A percentile compares a stretch with the other conserved stretches of the same genome.
phyloP scores from a whole-genome alignment of 164 flowering plant species.

The Berberis thunbergii region DNA sequence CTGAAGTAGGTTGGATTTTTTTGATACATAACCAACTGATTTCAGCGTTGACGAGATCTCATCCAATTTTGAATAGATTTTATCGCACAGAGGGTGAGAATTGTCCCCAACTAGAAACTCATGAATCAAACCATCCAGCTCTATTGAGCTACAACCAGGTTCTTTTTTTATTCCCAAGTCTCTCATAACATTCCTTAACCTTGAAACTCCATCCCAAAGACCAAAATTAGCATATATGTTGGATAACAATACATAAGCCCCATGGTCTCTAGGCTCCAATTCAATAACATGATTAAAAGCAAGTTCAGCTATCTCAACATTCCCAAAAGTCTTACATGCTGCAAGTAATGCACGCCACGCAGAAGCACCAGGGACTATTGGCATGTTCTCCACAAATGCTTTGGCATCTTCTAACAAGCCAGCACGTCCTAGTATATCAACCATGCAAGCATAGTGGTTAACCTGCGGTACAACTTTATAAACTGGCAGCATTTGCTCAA shows the following conservation, averaged over 20 bases:
- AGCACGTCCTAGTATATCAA: conserved; percentile 68
- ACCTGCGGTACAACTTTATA: conserved; percentile 40
- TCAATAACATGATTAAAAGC: conserved; percentile 42
- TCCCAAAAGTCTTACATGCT: conserved; percentile 51
- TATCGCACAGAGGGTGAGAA: conserved; percentile 35
- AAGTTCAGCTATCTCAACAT: conserved; percentile 41
- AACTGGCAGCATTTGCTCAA: conserved; percentile 40
- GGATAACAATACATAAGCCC: conserved; percentile 57
- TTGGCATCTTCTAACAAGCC: conserved; percentile 62
- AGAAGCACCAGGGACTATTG: conserved; percentile 39
- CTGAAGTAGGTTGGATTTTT: conserved; percentile 52
- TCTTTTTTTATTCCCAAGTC: conserved; percentile 49
- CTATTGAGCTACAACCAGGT: conserved; percentile 69
- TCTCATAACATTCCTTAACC: conserved; percentile 54
- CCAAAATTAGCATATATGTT: conserved; percentile 54
- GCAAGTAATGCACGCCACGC: conserved; percentile 72
- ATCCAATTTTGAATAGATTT: conserved; percentile 53
- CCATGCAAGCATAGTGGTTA: conserved; percentile 66
- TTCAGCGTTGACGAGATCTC: conserved; percentile 38
- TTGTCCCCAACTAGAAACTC: conserved; percentile 68
- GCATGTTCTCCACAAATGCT: conserved; percentile 54
- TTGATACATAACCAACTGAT: conserved; percentile 45
- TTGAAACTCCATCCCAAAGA: conserved; percentile 48
- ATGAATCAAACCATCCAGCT: conserved; percentile 50
- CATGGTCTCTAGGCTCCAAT: conserved; percentile 57